Evolutionary conservation across 2,329 filamentous ascomycete genomes (phyloP), one percentile per base, ranked within the genome.

Genomic region (Nannizziopsis barbatae): DNA sequence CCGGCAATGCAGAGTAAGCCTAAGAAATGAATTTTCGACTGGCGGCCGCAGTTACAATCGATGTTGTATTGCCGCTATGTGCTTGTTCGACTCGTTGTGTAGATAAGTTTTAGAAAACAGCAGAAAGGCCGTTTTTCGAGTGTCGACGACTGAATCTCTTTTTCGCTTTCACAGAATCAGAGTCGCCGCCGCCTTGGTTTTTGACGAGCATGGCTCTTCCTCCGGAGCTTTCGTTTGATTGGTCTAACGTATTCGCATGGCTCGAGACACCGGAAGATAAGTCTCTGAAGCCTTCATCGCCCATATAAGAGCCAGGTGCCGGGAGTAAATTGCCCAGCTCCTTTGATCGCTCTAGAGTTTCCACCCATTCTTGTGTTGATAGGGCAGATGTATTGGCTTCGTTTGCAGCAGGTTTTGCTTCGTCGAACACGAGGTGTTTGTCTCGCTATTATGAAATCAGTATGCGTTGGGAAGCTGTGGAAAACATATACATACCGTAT

Each of bases 401-500:
- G 53, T 72, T 76, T 42, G 74, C 74, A 50, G 81, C 79, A 14
- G 81, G 76, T 63, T 93, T 95, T n/a, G 81, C 75, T 60, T 96
- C 89, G 68, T 98, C 92, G 60, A 98, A 98, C 11, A 84, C 84
- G 63, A 86, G 92, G 58, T 93, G 89, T 60, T 89, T 84, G 50
- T 94, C 89, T 55, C 80, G 80, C 90, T 95, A 57, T 35, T 51
- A 5, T 11, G 12, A 20, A 20, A 20, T 20, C 11, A 12, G 38
- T 41, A 46, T 11, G 22, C 20, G 38, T 15, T 15, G 30, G 12
- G 18, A 20, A 3, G 6, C 12, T 5, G 6, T 11, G 37, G 30
- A 48, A 53, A 45, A 57, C 50, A 32, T 30, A 14, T 30, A 76
- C 88, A 75, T 80, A 96, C 92, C 57, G 86, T 93, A 71, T 96